phyloP scores from a whole-genome alignment of 306 rosid species.

The Phaseolus lunatus region DNA sequence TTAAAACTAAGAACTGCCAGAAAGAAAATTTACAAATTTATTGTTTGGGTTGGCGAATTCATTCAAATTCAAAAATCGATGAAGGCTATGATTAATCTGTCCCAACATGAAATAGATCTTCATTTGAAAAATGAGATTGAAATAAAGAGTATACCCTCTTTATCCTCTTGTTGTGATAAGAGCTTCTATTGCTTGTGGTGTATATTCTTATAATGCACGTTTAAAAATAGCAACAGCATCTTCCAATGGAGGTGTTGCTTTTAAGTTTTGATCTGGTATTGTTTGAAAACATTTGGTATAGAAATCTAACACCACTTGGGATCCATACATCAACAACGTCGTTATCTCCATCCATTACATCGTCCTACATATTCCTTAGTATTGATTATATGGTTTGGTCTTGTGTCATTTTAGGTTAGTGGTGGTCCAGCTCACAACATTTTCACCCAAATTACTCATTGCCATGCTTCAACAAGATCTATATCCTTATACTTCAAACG shows the following conservation, averaged over 20 bases:
- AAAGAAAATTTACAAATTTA: too few relatives aligned
- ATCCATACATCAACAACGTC: conserved; percentile 26
- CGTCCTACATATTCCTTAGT: background rate
- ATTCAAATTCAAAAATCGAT: background rate
- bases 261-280: background rate
- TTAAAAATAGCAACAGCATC: background rate
- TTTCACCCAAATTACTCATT: conserved; percentile 1
- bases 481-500: too few relatives aligned
- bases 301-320: conserved; percentile 30
- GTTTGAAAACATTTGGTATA: background rate
- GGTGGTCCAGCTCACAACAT: conserved; percentile 48
- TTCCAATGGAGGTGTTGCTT: conserved; percentile 1
- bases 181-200: background rate
- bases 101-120: background rate
- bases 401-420: conserved; percentile 24
- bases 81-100: background rate
- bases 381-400: conserved; percentile 28
- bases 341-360: conserved; percentile 33
- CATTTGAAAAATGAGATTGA: background rate
- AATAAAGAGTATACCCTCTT: background rate
- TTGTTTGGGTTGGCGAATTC: too few relatives aligned
- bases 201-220: background rate
- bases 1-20: background rate
- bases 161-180: background rate
- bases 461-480: background rate